These are phyloP conservation scores for Diplodia scrobiculata DNA, from an alignment of 2,329 filamentous ascomycete species.

Conservation along the genomic window DNA sequence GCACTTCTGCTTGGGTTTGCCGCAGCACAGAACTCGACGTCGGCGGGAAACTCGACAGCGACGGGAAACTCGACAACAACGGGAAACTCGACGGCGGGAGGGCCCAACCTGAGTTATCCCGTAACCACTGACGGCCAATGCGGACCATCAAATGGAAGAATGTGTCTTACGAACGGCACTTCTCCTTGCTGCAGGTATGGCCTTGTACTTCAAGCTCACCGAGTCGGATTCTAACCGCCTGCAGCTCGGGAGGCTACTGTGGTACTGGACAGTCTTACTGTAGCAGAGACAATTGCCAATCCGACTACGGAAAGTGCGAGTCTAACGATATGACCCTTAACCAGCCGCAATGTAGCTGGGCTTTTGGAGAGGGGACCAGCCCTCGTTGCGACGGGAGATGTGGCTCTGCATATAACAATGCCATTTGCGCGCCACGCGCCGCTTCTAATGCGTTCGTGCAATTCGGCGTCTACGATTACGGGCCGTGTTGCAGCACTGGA, in stretches of 20 bases:
- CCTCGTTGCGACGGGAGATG: constrained; percentile 16
- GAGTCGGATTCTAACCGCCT: neutral
- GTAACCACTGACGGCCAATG: neutral
- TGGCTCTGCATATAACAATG: neutral
- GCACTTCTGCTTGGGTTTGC: neutral
- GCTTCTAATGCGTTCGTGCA: neutral
- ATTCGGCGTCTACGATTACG: constrained; percentile 3
- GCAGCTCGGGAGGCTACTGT: neutral
- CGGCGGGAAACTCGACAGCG: neutral
- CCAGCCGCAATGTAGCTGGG: constrained; percentile 8
- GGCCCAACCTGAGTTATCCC: neutral
- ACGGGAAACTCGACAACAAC: neutral
- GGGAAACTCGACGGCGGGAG: neutral
- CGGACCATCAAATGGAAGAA: neutral
- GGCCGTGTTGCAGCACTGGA: constrained; percentile 4
- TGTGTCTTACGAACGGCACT: constrained; percentile 4
- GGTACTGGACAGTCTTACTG: neutral
- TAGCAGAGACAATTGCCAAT: neutral
- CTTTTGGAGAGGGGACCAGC: neutral
- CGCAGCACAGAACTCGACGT: neutral
- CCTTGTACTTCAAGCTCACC: neutral
- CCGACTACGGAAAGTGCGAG: neutral
- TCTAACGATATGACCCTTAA: neutral
- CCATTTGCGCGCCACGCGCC: neutral
- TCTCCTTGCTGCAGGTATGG: constrained; percentile 19